These are phyloP conservation scores for Triangularia verruculosa DNA, from an alignment of 2,329 filamentous ascomycete genomes.

Conservation along the genomic window DNA sequence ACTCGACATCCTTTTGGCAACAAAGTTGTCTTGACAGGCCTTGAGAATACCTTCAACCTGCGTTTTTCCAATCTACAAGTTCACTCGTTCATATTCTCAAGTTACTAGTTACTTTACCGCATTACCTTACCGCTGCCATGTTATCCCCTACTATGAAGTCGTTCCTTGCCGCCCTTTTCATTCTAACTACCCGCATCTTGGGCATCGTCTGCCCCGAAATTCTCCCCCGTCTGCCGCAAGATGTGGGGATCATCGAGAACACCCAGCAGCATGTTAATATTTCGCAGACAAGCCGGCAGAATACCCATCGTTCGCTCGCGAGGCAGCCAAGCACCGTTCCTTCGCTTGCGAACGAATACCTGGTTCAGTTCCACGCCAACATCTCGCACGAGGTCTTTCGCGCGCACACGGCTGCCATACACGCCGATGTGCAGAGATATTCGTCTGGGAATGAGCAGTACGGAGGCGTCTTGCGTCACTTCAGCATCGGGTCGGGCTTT, in stretches of 20 bases:
- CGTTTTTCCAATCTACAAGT: no score
- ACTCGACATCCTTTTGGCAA: no score
- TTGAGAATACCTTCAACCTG: neutral
- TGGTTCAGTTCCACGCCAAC: neutral
- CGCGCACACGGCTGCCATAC: conserved; percentile 9
- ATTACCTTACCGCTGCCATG: no score
- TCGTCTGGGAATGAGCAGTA: conserved; percentile 1
- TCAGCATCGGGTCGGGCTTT: conserved; percentile 18
- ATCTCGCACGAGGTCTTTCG: conserved; percentile 16
- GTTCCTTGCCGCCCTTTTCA: neutral
- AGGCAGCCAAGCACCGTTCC: no score
- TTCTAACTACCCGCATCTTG: no score
- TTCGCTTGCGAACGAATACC: neutral
- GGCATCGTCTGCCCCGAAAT: no score
- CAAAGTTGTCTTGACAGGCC: neutral
- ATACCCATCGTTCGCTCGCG: no score
- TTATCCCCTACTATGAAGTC: neutral
- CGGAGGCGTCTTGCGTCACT: conserved; percentile 15
- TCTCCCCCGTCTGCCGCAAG: no score
- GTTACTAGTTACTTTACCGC: neutral
- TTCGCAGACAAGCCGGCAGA: no score
- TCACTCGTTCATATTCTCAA: neutral
- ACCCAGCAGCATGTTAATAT: no score
- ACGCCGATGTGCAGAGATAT: neutral
- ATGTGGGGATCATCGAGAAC: no score